Evolutionary conservation across 768 basidiomycete genomes (phyloP), one percentile per base, ranked within the genome.

Genomic region (Kwoniella sp.): DNA sequence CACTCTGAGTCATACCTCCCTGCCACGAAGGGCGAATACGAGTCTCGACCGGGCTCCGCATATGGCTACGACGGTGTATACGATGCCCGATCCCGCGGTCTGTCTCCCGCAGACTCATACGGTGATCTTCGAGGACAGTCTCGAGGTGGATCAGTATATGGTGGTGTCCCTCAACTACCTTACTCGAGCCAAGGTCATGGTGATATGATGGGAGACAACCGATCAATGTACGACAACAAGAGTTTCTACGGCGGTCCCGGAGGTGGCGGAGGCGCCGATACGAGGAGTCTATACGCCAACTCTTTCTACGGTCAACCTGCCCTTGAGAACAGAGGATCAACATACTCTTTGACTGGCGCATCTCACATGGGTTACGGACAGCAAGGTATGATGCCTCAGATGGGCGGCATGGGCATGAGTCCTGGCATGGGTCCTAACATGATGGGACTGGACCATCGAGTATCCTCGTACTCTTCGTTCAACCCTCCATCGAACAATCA

Each of bases 1-100:
- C 93, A 95, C 81, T 93, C 91, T 56, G 92, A 92, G 8, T 93
- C 91, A 0, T 95, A 92, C 90, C 88, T 89, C 11, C 92, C 92
- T 34, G 91, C 90, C 0, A 82, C 83, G 45, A 89, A 89, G 75
- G 78, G 85, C 69, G 87, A 85, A 69, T 79, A 77, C 38, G 73
- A 67, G 34, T 80, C 79, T 9, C 63, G 74, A 23, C 68, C 73
- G 2, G 62, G 69, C 1, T 74, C 76, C 17, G 84, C 85, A 30
- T 15, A 89, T 89, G 26, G 88, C 88, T 71, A 68, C 30, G 90
- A 87, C 1, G 91, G 91, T 60, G 84, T 88, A 38, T 56, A 70
- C 2, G 89, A 91, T 75, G 87, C 90, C 8, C 88, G 87, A 1
- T 93, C 91, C 23, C 84, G 84, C 48, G 84, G 83, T 52, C 86